Base-by-base conservation (phyloP, 805 yeast genomes). In the Yamadazyma endophytica region DNA sequence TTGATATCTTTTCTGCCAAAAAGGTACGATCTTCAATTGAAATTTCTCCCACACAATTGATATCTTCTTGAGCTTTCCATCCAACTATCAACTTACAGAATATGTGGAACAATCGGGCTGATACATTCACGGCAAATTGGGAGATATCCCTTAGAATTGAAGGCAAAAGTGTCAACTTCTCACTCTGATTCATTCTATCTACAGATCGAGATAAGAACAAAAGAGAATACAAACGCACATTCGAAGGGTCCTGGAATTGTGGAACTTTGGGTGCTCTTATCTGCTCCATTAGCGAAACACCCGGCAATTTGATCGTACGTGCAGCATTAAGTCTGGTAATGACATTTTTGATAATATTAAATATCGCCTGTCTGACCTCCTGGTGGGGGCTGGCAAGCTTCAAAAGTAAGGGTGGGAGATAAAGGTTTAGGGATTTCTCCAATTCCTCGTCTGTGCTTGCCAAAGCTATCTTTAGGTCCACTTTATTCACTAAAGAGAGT, bases 391-490 rank as follows among this genome's bases (percentile, higher is more conserved):
- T 87, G 2, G 82, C 74, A 31, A 89, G 66, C 51, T 90, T 90
- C 39, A 89, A 61, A 21, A 90, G 58, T 17, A 90, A 50, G 1
- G 98, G 96, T 1, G 86, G 70, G 25, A 90, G 64, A 48, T 82
- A 90, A 1, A 73, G 56, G 8, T 68, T 65, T 24, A 92, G 52
- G 4, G 79, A 58, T 2, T 70, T 49, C 47, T 82, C 79, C 33
- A 88, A 71, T 47, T 82, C 82, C 2, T 57, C 67, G 28, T 80
- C 82, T 0, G 79, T 64, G 29, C 73, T 75, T 0, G 97, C 85
- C 24, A 90, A 60, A 1, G 94, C 90, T 13, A 90, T 66, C 23
- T 86, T 65, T 29, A 89, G 71, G 54, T 89, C 97, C 1, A 85
- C 96, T 50, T 79, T 82, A 46, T 79, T 78, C 22, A 85, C 69